Conservation (phyloP, 1,284 basidiomycete genomes). For the Irpex sp. region DNA sequence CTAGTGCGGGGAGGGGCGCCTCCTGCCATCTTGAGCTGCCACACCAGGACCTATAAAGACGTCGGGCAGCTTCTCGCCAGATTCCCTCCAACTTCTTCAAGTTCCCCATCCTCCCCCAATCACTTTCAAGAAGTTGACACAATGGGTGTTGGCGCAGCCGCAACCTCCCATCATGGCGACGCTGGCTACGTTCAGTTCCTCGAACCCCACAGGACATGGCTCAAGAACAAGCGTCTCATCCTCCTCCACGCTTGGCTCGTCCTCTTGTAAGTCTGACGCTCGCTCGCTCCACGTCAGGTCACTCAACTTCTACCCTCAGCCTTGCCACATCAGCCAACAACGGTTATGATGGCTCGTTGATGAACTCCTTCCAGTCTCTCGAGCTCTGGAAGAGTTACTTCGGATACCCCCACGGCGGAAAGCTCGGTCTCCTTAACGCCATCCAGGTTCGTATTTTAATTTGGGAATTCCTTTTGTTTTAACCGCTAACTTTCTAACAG, state of each 20-base stretch:
- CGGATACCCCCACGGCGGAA: constrained; percentile 46
- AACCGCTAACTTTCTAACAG: constrained; percentile 29
- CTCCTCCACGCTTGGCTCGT: constrained; percentile 65
- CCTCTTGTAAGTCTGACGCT: constrained; percentile 45
- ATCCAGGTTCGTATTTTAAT: constrained; percentile 50
- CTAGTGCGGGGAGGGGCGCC: constrained; percentile 9
- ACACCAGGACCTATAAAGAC: constrained; percentile 23
- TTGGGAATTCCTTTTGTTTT: background rate
- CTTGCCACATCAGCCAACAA: constrained; percentile 76
- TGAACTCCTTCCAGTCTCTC: constrained; percentile 73
- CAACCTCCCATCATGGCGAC: constrained; percentile 12
- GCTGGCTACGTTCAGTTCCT: constrained; percentile 51
- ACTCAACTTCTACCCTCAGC: constrained; percentile 27
- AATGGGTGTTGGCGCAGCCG: constrained; percentile 42
- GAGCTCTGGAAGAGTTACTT: constrained; percentile 60
- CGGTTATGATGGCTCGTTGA: constrained; percentile 75
- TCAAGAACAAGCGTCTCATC: constrained; percentile 70
- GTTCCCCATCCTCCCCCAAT: constrained; percentile 18
- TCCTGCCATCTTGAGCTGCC: constrained; percentile 2
- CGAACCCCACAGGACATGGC: constrained; percentile 66
- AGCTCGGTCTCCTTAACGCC: constrained; percentile 71
- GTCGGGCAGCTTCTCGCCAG: constrained; percentile 24
- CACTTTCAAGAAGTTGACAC: constrained; percentile 27
- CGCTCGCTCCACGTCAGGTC: background rate
- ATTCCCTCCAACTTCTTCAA: constrained; percentile 28